These are phyloP conservation scores for Austroboletus eburneus DNA, from an alignment of 768 basidiomycete species.

Conservation along the genomic window DNA sequence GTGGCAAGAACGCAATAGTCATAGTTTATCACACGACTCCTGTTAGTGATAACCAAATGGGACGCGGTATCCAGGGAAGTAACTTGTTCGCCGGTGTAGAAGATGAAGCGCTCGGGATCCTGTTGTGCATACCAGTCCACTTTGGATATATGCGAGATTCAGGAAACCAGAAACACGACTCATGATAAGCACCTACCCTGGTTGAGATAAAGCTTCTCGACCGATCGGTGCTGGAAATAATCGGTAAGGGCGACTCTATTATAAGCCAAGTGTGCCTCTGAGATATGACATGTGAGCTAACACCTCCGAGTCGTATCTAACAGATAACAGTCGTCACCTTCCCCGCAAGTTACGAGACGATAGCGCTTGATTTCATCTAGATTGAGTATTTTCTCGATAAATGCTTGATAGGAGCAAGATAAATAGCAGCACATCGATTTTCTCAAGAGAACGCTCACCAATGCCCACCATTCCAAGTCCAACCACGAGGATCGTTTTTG, in stretches of 20 bases:
- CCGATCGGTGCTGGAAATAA: slow-evolving; percentile 56
- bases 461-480: background rate
- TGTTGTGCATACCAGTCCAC: slow-evolving; percentile 59
- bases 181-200: slow-evolving; percentile 26
- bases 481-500: background rate
- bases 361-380: slow-evolving; percentile 49
- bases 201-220: slow-evolving; percentile 60
- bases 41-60: slow-evolving; percentile 45
- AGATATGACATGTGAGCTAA: slow-evolving; percentile 4
- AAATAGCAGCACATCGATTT: background rate
- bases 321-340: slow-evolving; percentile 38
- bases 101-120: slow-evolving; percentile 51
- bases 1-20: slow-evolving; percentile 67
- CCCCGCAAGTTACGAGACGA: slow-evolving; percentile 56
- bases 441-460: background rate
- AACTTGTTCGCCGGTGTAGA: slow-evolving; percentile 47
- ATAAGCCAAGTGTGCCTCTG: slow-evolving; percentile 47
- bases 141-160: slow-evolving; percentile 20
- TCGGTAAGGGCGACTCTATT: slow-evolving; percentile 51
- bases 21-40: slow-evolving; percentile 44
- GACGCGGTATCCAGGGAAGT: slow-evolving; percentile 35
- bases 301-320: slow-evolving; percentile 12
- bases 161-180: background rate
- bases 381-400: slow-evolving; percentile 65
- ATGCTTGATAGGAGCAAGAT: slow-evolving; percentile 32